A percentile compares a stretch with the other conserved stretches of the same genome.
Evolutionary conservation across 164 flowering plant genomes (phyloP).

Genomic region (Kingdonia uniflora): DNA sequence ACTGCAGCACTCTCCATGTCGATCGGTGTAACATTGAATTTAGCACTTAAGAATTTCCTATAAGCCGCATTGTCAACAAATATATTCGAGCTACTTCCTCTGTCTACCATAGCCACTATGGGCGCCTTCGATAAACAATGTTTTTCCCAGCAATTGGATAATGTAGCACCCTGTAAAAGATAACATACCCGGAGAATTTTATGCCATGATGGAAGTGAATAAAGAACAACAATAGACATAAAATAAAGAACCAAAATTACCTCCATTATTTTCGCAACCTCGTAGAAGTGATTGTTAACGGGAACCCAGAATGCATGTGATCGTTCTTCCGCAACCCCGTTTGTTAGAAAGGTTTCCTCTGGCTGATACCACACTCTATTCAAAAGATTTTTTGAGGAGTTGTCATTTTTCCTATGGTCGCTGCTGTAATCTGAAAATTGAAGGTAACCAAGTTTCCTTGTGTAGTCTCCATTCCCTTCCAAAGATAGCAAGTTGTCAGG

Average conservation of each 20-base stretch:
- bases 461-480: conserved; percentile 55
- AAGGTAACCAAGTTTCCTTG: conserved; percentile 45
- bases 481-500: conserved; percentile 41
- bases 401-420: neutral
- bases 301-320: conserved; percentile 67
- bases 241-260: neutral
- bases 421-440: conserved; percentile 30
- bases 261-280: conserved; percentile 16
- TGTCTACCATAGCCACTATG: conserved; percentile 16
- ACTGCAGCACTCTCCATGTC: conserved; percentile 40
- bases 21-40: conserved; percentile 22
- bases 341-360: conserved; percentile 52
- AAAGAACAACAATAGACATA: neutral
- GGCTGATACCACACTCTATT: conserved; percentile 76
- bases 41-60: conserved; percentile 19
- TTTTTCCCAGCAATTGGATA: conserved; percentile 36
- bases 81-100: conserved; percentile 25
- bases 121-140: conserved; percentile 28
- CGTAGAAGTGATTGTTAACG: conserved; percentile 19
- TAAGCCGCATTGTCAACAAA: conserved; percentile 28
- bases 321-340: conserved; percentile 52
- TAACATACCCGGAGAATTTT: neutral
- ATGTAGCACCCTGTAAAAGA: conserved; percentile 29
- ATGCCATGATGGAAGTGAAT: neutral
- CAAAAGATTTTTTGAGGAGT: conserved; percentile 24